These are phyloP conservation scores for Solanum stenotomum DNA, from an alignment of 257 asterid genomes.

Conservation along the genomic window DNA sequence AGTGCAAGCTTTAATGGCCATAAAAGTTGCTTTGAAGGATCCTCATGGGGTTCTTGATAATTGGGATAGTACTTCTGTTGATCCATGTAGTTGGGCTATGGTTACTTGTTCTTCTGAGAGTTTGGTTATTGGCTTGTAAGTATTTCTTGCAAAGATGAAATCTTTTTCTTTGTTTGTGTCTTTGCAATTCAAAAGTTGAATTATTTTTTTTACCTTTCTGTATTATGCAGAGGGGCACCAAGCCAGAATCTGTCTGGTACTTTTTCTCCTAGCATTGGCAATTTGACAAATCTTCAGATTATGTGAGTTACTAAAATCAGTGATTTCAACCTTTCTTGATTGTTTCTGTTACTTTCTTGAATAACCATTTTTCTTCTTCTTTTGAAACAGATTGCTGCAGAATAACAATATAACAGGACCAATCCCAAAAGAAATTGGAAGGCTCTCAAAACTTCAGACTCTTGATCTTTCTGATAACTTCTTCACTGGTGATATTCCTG, in stretches of 20 bases:
- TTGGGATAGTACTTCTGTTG: constrained; percentile 96
- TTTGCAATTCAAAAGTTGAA: background rate
- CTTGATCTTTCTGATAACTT: constrained; percentile 80
- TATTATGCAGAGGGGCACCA: constrained; percentile 86
- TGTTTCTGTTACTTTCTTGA: background rate
- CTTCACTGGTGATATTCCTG: constrained; percentile 63
- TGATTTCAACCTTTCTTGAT: background rate
- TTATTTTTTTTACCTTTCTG: background rate
- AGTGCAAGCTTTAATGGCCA: constrained; percentile 96
- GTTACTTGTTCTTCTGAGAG: constrained; percentile 78
- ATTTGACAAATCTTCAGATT: constrained; percentile 76
- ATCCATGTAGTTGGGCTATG: constrained; percentile 99
- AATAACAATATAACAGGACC: constrained; percentile 76
- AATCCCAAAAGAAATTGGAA: constrained; percentile 66
- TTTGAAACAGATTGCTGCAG: constrained; percentile 60
- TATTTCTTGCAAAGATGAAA: background rate
- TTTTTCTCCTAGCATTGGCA: constrained; percentile 86
- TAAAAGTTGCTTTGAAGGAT: constrained; percentile 66
- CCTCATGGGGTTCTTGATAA: constrained; percentile 93
- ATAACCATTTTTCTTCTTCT: background rate
- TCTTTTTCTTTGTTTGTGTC: background rate
- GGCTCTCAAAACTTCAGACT: constrained; percentile 71
- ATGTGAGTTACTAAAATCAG: constrained; percentile 40
- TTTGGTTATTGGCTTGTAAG: constrained; percentile 94
- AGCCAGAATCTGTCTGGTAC: constrained; percentile 84